A percentile compares a stretch with the other conserved stretches of the same genome.
Conservation (phyloP, 1,139 yeast genomes). For the Geotrichum bryndzae region DNA sequence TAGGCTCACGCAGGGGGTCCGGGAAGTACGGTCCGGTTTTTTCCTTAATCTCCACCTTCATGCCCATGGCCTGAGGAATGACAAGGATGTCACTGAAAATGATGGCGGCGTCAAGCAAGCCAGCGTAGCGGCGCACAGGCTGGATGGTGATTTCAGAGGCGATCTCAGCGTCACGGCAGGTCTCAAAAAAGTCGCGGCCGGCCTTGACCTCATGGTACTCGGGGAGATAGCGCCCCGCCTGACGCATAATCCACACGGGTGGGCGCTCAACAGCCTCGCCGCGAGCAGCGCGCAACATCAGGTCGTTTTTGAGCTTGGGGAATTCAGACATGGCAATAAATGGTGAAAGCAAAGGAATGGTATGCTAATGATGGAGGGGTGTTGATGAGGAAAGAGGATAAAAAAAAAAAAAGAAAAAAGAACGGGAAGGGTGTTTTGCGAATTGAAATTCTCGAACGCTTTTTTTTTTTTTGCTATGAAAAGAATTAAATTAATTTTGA, state of each 20-base stretch:
- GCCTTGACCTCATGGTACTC: constrained; percentile 90
- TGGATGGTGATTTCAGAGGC: constrained; percentile 94
- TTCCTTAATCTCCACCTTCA: constrained; percentile 88
- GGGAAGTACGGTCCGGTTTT: constrained; percentile 94
- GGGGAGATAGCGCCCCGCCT: constrained; percentile 63
- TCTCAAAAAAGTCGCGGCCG: constrained; percentile 82
- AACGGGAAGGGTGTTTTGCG: not conserved
- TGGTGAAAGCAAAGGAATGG: not conserved
- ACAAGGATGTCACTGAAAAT: constrained; percentile 93
- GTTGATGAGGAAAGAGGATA: not conserved
- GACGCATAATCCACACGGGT: constrained; percentile 97
- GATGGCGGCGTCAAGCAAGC: constrained; percentile 91
- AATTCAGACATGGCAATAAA: constrained; percentile 17
- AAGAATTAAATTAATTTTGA: no score
- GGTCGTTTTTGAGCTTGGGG: constrained; percentile 65
- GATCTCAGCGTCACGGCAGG: constrained; percentile 87
- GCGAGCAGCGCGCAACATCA: constrained; percentile 79
- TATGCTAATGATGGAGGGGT: not conserved
- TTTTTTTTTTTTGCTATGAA: not conserved
- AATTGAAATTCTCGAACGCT: not conserved
- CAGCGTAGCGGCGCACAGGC: constrained; percentile 85
- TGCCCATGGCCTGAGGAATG: constrained; percentile 97
- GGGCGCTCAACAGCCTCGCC: constrained; percentile 90
- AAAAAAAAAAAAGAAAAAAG: not conserved
- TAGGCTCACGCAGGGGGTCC: constrained; percentile 71